phyloP scores from a whole-genome alignment of 345 rosid genomes.

The Eucalyptus lansdowneana region DNA sequence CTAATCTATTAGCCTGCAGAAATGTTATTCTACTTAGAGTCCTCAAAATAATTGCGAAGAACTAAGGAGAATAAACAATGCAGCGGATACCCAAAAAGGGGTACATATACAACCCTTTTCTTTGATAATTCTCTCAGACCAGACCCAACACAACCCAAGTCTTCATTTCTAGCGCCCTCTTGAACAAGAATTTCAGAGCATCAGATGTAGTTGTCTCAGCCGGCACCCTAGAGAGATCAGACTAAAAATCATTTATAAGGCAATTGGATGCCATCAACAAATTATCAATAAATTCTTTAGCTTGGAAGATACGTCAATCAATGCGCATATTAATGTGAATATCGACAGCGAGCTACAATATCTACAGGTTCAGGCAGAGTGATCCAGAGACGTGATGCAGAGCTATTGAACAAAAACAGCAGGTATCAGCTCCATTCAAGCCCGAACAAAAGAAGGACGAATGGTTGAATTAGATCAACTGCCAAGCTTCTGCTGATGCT shows the following conservation, averaged over 20 bases:
- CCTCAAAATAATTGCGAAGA: neutral
- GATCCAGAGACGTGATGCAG: neutral
- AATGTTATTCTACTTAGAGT: neutral
- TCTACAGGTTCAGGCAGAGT: neutral
- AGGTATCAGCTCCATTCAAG: neutral
- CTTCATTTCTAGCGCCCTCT: neutral
- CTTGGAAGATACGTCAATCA: neutral
- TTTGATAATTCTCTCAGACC: neutral
- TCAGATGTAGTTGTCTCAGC: neutral
- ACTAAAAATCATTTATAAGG: neutral
- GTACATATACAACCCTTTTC: neutral
- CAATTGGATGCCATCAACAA: neutral
- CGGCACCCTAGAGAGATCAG: neutral
- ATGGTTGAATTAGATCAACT: neutral
- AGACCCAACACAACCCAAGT: neutral
- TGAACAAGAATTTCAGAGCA: neutral
- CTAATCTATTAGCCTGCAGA: neutral
- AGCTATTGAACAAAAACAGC: neutral
- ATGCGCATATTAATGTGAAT: neutral
- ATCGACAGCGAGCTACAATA: neutral
- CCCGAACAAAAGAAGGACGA: neutral
- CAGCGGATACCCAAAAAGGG: neutral
- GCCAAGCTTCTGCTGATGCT: neutral
- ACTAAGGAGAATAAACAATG: neutral
- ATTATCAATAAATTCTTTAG: neutral